A percentile compares a stretch with the other conserved stretches of the same genome.
phyloP scores from a whole-genome alignment of 2,329 filamentous ascomycete genomes.

The Fusarium sp. region DNA sequence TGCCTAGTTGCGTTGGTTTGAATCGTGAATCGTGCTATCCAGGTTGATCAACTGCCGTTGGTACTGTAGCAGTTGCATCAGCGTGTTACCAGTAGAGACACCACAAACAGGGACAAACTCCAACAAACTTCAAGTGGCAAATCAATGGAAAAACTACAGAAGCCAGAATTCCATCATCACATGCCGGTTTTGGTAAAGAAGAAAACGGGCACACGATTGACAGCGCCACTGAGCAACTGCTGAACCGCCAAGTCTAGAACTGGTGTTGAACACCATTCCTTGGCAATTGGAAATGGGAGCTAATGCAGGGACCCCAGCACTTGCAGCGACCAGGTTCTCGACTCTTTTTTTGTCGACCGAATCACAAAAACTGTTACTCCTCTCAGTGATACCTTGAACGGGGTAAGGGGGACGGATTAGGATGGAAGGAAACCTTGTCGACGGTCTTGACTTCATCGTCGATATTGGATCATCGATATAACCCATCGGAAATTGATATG shows the following conservation, averaged over 20 bases:
- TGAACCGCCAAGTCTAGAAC: slow-evolving; percentile 25
- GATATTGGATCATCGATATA: slow-evolving; percentile 15
- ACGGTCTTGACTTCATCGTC: neutral
- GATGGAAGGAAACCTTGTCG: slow-evolving; percentile 3
- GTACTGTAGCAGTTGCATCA: neutral
- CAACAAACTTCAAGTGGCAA: slow-evolving; percentile 10
- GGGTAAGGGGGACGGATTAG: slow-evolving; percentile 8
- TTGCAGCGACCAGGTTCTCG: slow-evolving; percentile 30
- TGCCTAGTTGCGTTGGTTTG: neutral
- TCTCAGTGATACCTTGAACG: slow-evolving; percentile 15
- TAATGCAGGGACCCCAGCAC: slow-evolving; percentile 35
- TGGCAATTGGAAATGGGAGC: slow-evolving; percentile 16
- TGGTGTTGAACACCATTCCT: slow-evolving; percentile 16
- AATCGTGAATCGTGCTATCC: neutral
- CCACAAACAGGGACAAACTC: neutral
- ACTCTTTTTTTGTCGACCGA: slow-evolving; percentile 16
- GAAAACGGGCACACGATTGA: neutral
- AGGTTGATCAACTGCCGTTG: slow-evolving; percentile 1
- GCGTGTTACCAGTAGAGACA: neutral
- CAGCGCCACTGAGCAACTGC: slow-evolving; percentile 23
- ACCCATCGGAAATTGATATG: slow-evolving; percentile 18
- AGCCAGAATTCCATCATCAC: slow-evolving; percentile 5
- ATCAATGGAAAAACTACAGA: neutral
- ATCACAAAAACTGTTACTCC: slow-evolving; percentile 10
- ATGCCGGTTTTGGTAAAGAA: slow-evolving; percentile 10